Evolutionary conservation across 2,329 filamentous ascomycete species (phyloP).

Genomic region (Phyllosticta citrichinensis): DNA sequence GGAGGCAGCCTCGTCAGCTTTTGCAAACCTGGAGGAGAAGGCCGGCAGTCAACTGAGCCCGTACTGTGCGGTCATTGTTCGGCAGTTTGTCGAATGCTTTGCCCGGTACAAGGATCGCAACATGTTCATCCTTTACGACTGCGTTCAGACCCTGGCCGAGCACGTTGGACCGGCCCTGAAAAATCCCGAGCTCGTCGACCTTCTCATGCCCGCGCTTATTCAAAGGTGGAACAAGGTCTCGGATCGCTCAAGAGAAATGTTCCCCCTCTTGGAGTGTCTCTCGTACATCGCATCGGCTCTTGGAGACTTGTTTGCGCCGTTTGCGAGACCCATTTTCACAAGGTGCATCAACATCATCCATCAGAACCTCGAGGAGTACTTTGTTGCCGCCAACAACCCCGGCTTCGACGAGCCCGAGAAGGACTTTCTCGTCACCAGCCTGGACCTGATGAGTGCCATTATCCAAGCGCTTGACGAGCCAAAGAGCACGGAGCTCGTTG

Average conservation of each 20-base stretch:
- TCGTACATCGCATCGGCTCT: slow-evolving; percentile 89
- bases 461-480: slow-evolving; percentile 74
- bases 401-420: slow-evolving; percentile 76
- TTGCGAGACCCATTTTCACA: slow-evolving; percentile 74
- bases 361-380: slow-evolving; percentile 72
- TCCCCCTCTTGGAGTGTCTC: slow-evolving; percentile 89
- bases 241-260: slow-evolving; percentile 85
- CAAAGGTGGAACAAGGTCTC: slow-evolving; percentile 76
- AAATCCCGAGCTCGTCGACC: slow-evolving; percentile 66
- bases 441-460: slow-evolving; percentile 86
- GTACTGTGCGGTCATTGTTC: slow-evolving; percentile 82
- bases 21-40: slow-evolving; percentile 92
- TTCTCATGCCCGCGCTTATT: slow-evolving; percentile 89
- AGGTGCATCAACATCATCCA: slow-evolving; percentile 89
- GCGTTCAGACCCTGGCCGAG: slow-evolving; percentile 92
- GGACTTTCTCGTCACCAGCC: slow-evolving; percentile 90
- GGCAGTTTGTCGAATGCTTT: slow-evolving; percentile 88
- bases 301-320: slow-evolving; percentile 70
- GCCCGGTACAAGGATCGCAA: slow-evolving; percentile 95
- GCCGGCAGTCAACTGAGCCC: slow-evolving; percentile 70
- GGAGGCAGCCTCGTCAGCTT: slow-evolving; percentile 89
- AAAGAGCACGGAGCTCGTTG: slow-evolving; percentile 68
- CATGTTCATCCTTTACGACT: slow-evolving; percentile 98
- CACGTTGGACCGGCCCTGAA: slow-evolving; percentile 75
- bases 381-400: slow-evolving; percentile 58